Evolutionary conservation across 495 filamentous ascomycete genomes (phyloP), one percentile per base, ranked within the genome.

Genomic region (Durotheca rogersii): DNA sequence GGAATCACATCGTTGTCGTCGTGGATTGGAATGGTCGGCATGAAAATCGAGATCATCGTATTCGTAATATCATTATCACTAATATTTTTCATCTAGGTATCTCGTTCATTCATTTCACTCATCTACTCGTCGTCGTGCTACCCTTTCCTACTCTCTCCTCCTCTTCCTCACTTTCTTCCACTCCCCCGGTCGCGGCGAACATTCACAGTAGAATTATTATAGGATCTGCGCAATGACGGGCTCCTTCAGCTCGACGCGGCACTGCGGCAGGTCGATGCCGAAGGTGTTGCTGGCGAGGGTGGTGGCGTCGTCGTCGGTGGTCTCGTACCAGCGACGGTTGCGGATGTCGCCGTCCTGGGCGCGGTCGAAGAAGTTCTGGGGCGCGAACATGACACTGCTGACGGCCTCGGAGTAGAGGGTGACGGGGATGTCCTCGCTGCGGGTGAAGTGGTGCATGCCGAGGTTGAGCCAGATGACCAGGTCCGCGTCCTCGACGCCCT

Each of bases 371-470:
- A 36, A 80, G 55, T 80, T 80, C 48, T 72, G 65, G 12, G 75
- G 76, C 47, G 69, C 67, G 47, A 77, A 68, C 34, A 72, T 60
- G 14, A 80, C 61, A 34, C 65, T 69, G 7, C 66, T 72, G 14
- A 72, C 68, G 0, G 75, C 72, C 36, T 72, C 70, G 7, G 70
- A 72, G 57, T 71, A 72, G 12, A 81, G 59, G 1, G 76, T 79
- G 39, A 78, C 77, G 11, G 80, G 80, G 0, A 83, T 39, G 43
- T 81, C 80, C 40, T 71, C 76, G 14, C 75, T 69, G 35, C 76
- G 69, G 1, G 80, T 78, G 20, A 79, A 68, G 50, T 83, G 80
- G 57, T 81, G 79, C 69, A 77, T 81, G 25, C 79, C 80, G n/a
- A 82, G 63, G 55, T 79, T 81, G 46, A 78, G 68, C 67, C 67